phyloP scores from a whole-genome alignment of 805 yeast species.

The Candida germanica region DNA sequence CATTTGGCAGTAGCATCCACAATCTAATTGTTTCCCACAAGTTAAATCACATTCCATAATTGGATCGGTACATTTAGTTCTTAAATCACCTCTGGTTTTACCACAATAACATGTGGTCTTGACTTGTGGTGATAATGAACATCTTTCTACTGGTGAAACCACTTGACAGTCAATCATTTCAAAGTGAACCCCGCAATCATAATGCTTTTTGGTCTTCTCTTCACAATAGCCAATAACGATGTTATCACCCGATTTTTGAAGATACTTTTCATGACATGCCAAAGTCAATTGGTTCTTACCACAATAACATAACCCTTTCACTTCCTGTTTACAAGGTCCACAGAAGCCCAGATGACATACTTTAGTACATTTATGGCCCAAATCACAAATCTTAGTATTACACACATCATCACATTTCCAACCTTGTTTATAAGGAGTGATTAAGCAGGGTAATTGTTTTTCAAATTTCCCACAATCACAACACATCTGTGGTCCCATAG shows the following conservation, averaged over 20 bases:
- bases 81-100: slow-evolving; percentile 44
- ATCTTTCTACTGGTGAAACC: slow-evolving; percentile 29
- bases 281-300: slow-evolving; percentile 50
- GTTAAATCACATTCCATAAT: slow-evolving; percentile 67
- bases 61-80: slow-evolving; percentile 70
- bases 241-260: slow-evolving; percentile 26
- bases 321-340: slow-evolving; percentile 59
- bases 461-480: slow-evolving; percentile 73
- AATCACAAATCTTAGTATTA: slow-evolving; percentile 55
- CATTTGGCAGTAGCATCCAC: slow-evolving; percentile 72
- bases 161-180: slow-evolving; percentile 56
- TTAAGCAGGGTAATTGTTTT: slow-evolving; percentile 67
- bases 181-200: slow-evolving; percentile 63
- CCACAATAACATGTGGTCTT: slow-evolving; percentile 82
- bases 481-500: slow-evolving; percentile 64
- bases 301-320: slow-evolving; percentile 67
- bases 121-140: slow-evolving; percentile 62
- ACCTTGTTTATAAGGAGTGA: slow-evolving; percentile 64
- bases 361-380: slow-evolving; percentile 62
- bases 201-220: slow-evolving; percentile 43
- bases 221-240: slow-evolving; percentile 36
- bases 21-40: slow-evolving; percentile 61
- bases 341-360: slow-evolving; percentile 80
- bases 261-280: slow-evolving; percentile 43
- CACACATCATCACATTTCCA: slow-evolving; percentile 69